phyloP scores from a whole-genome alignment of 371 early-diverging fungal genomes.

The Zopfochytrium polystomum region DNA sequence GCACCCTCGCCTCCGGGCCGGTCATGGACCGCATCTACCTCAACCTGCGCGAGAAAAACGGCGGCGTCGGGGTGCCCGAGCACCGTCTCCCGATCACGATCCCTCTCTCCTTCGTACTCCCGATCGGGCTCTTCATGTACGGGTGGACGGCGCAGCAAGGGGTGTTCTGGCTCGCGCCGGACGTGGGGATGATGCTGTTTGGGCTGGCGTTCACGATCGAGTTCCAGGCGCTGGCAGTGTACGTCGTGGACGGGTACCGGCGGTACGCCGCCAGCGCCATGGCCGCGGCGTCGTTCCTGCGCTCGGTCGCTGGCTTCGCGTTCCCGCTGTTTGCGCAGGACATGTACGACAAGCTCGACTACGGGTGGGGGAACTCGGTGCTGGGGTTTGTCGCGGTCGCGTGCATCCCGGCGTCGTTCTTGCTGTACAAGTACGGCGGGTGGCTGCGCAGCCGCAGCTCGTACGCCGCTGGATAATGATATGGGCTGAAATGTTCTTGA shows the following conservation, averaged over 20 bases:
- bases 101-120: slow-evolving; percentile 4
- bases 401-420: slow-evolving; percentile 12
- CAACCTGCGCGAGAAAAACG: too few species aligned
- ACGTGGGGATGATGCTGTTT: too few species aligned
- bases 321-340: slow-evolving; percentile 15
- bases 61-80: slow-evolving; percentile 11
- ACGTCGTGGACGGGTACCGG: too few species aligned
- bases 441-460: slow-evolving; percentile 2
- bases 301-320: slow-evolving; percentile 15
- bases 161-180: slow-evolving; percentile 15
- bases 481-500: too few species aligned
- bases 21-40: too few species aligned
- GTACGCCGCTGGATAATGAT: not conserved
- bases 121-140: slow-evolving; percentile 12
- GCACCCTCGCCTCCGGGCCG: too few species aligned
- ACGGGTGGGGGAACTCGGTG: too few species aligned
- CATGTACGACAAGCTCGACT: slow-evolving; percentile 10
- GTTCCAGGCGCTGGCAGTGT: slow-evolving; percentile 10
- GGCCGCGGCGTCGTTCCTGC: slow-evolving; percentile 4
- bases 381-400: slow-evolving; percentile 9
- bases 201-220: slow-evolving; percentile 7
- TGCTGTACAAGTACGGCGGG: slow-evolving; percentile 16
- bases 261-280: slow-evolving; percentile 10
- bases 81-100: slow-evolving; percentile 6
- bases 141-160: slow-evolving; percentile 16